These are phyloP conservation scores for Acidomyces sp. DNA, from an alignment of 495 filamentous ascomycete genomes.

Conservation along the genomic window DNA sequence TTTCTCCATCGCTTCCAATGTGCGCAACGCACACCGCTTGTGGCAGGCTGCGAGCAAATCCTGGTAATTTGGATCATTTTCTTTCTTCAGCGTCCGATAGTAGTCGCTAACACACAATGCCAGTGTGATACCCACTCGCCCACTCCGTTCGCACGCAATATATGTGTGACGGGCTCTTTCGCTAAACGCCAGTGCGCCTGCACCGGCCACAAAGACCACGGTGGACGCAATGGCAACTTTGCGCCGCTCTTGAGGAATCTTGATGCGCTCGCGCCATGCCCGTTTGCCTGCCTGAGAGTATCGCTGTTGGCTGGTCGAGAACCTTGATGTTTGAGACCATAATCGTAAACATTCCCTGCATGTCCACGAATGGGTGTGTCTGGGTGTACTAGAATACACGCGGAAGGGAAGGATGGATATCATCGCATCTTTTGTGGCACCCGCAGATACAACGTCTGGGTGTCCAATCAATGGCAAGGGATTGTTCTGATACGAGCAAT, in stretches of 20 bases:
- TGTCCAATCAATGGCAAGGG: no score
- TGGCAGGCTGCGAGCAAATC: slow-evolving; percentile 69
- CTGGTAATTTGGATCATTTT: slow-evolving; percentile 45
- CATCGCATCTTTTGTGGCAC: no score
- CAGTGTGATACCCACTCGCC: slow-evolving; percentile 64
- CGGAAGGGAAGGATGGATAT: no score
- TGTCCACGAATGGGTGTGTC: slow-evolving; percentile 6
- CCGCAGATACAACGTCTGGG: no score
- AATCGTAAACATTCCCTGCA: slow-evolving; percentile 9
- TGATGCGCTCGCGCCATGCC: slow-evolving; percentile 13
- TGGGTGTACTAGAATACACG: no score
- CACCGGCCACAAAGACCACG: slow-evolving; percentile 17
- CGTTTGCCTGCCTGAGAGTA: slow-evolving; percentile 14
- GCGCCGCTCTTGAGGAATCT: slow-evolving; percentile 1
- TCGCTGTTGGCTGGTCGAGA: slow-evolving; percentile 9
- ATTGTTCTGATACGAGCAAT: no score
- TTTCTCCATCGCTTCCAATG: slow-evolving; percentile 73
- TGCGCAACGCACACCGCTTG: slow-evolving; percentile 81
- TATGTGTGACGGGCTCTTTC: slow-evolving; percentile 63
- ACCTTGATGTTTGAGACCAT: neutral
- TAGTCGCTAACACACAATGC: slow-evolving; percentile 84
- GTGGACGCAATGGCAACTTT: slow-evolving; percentile 16
- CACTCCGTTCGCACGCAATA: slow-evolving; percentile 59
- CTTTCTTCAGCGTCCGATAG: slow-evolving; percentile 30
- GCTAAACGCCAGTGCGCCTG: slow-evolving; percentile 50